Evolutionary conservation across 805 yeast genomes (phyloP), one percentile per base, ranked within the genome.

Genomic region (Candida adriatica): DNA sequence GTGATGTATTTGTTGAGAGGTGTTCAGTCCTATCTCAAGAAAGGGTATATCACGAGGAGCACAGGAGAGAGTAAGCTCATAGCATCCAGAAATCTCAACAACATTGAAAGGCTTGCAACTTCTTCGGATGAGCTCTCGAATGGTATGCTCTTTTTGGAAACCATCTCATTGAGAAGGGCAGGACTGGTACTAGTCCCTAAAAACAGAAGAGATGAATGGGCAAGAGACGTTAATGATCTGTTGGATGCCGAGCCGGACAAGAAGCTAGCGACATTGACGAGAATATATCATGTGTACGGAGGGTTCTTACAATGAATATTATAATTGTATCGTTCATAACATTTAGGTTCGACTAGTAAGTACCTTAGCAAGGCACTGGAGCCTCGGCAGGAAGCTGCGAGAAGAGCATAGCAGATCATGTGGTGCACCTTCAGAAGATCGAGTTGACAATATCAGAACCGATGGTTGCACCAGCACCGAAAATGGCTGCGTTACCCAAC

Each of bases 381-480:
- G n/a, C n/a, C n/a, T n/a, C n/a, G n/a, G n/a, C n/a, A n/a, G n/a
- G n/a, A n/a, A n/a, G n/a, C n/a, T n/a, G n/a, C n/a, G n/a, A 16
- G 24, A 13, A 13, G 6, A 18, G 18, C 16, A 16, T 18, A 19
- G 6, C 6, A 26, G 8, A 14, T n/a, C n/a, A 19, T 13, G 24
- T 13, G 10, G n/a, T n/a, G n/a, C n/a, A n/a, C n/a, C n/a, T 16
- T 53, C 59, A 76, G 46, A 80, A 76, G 38, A 84, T 79, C 26
- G 83, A 69, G 49, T 81, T 75, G 24, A 88, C 84, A 31, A 90
- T 47, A 48, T 82, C 86, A 27, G 84, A 70, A 51, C 97, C 97
- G 33, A 88, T 66, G 2, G 95, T 79, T 24, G 96, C 95, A 65
- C 97, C 97, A 8, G 95, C 96, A 58, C 96, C 96, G 44, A 86